These are phyloP conservation scores for Botryobasidium botryosum DNA, from an alignment of 768 basidiomycete species.

Conservation along the genomic window DNA sequence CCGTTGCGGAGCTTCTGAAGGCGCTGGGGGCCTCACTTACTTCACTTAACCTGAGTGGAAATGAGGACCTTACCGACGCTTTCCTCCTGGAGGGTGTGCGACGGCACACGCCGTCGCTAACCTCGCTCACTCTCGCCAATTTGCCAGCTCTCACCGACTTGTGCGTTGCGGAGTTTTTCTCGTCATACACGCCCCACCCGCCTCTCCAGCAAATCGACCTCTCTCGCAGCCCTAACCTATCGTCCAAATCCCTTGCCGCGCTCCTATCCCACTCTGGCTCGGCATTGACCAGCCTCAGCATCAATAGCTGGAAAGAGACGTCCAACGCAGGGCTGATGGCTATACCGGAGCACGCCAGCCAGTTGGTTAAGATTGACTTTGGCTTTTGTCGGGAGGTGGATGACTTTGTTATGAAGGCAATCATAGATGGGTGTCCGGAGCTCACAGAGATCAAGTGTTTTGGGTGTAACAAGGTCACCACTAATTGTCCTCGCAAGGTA, in stretches of 20 bases:
- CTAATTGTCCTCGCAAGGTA: conserved; percentile 33
- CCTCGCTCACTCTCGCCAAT: conserved; percentile 36
- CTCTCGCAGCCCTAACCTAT: conserved; percentile 42
- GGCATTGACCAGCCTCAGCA: conserved; percentile 39
- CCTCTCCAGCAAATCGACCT: conserved; percentile 39
- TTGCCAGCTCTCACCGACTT: conserved; percentile 48
- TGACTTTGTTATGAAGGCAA: conserved; percentile 60
- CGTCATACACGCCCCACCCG: conserved; percentile 25
- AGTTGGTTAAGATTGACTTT: conserved; percentile 48
- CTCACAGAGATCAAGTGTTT: conserved; percentile 34
- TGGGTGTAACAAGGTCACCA: conserved; percentile 35
- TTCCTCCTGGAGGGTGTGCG: conserved; percentile 46
- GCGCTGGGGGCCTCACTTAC: conserved; percentile 37
- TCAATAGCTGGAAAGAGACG: conserved; percentile 64
- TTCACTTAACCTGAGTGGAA: conserved; percentile 54
- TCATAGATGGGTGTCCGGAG: conserved; percentile 32
- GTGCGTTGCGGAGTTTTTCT: conserved; percentile 56
- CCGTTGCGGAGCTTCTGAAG: conserved; percentile 37
- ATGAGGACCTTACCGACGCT: conserved; percentile 40
- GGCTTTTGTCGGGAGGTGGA: conserved; percentile 76
- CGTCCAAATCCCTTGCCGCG: conserved; percentile 36
- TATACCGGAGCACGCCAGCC: conserved; percentile 22
- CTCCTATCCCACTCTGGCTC: conserved; percentile 52
- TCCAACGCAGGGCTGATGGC: conserved; percentile 29
- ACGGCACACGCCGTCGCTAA: conserved; percentile 30